A percentile compares a stretch with the other conserved stretches of the same genome.
phyloP scores from a whole-genome alignment of 768 basidiomycete species.

The Tulasnella sp. region DNA sequence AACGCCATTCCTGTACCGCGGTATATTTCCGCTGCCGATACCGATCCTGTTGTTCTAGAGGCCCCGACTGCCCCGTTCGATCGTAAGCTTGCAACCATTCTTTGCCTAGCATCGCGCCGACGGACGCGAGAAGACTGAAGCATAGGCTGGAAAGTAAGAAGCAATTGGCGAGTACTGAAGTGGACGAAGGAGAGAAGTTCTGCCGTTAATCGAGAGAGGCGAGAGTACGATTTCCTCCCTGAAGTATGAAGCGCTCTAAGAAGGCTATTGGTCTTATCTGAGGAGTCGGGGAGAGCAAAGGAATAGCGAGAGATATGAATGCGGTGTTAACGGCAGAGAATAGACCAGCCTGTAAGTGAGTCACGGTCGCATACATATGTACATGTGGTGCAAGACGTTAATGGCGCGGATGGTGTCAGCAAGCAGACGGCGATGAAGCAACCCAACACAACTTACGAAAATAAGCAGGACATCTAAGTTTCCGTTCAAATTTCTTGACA shows the following conservation, averaged over 20 bases:
- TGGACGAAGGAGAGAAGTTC: neutral
- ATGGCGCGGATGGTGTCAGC: too few species aligned
- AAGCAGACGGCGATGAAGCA: neutral
- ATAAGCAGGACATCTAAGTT: neutral
- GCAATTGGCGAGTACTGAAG: neutral
- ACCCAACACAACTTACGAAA: neutral
- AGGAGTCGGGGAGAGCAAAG: neutral
- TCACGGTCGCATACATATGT: neutral
- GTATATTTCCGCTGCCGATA: neutral
- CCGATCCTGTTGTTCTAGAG: neutral
- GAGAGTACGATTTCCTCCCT: neutral
- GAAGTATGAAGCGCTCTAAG: neutral
- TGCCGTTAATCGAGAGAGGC: neutral
- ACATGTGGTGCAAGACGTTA: too few species aligned
- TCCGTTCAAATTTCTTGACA: neutral
- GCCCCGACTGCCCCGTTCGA: neutral
- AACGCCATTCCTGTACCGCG: neutral
- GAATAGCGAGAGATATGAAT: neutral
- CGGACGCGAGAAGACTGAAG: neutral
- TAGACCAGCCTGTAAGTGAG: neutral
- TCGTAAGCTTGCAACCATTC: neutral
- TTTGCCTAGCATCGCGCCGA: slow-evolving; percentile 1
- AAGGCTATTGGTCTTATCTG: neutral
- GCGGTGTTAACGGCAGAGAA: neutral
- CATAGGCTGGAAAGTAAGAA: neutral